These are phyloP conservation scores for Candida tammaniensis DNA, from an alignment of 805 yeast genomes.

Conservation along the genomic window DNA sequence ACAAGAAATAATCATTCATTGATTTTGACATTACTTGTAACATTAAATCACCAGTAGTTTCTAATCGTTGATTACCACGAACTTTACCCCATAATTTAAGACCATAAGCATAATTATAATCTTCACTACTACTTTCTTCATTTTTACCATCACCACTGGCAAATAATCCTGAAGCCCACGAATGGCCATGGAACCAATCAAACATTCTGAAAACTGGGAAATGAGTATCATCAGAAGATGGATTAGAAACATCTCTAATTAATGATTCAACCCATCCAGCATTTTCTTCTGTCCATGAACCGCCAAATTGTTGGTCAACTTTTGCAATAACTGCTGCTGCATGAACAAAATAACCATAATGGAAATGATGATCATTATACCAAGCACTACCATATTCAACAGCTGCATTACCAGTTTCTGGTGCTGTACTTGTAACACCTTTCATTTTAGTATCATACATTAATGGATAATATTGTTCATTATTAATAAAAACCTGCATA, in stretches of 20 bases:
- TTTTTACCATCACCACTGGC: constrained; percentile 72
- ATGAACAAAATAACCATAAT: constrained; percentile 79
- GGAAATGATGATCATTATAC: constrained; percentile 87
- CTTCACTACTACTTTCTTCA: constrained; percentile 73
- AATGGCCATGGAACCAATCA: constrained; percentile 76
- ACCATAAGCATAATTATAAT: constrained; percentile 68
- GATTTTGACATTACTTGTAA: constrained; percentile 57
- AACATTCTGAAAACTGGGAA: constrained; percentile 72
- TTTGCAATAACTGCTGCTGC: constrained; percentile 79
- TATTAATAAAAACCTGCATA: constrained; percentile 36
- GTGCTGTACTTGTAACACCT: constrained; percentile 53
- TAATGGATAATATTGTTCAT: constrained; percentile 48
- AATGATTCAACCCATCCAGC: constrained; percentile 58
- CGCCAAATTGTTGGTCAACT: constrained; percentile 53
- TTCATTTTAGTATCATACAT: constrained; percentile 54
- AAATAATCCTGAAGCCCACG: constrained; percentile 75
- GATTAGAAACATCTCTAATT: constrained; percentile 68
- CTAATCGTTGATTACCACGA: constrained; percentile 54
- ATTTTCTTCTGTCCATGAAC: constrained; percentile 50
- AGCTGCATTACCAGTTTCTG: constrained; percentile 42
- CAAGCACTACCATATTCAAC: constrained; percentile 70
- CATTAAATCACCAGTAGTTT: constrained; percentile 57
- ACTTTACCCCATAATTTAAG: constrained; percentile 67
- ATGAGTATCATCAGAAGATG: constrained; percentile 49
- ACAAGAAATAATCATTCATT: constrained; percentile 53